These are phyloP conservation scores for Yamadazyma spencermartinsiae DNA, from an alignment of 1,139 yeast genomes.

Conservation along the genomic window DNA sequence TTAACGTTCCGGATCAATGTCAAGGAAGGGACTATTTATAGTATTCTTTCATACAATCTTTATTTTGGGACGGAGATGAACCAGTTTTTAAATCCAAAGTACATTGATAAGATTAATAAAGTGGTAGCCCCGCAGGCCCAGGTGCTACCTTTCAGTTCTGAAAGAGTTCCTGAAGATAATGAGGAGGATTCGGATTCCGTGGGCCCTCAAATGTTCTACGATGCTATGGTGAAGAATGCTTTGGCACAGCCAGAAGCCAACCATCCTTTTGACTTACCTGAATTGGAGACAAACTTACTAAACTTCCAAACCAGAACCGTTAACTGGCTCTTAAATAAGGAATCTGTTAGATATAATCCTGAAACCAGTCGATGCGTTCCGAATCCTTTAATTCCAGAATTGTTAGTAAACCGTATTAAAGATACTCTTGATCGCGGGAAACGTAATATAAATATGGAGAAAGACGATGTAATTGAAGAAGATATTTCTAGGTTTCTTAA, in stretches of 20 bases:
- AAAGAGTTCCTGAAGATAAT: background rate
- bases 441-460: conserved; percentile 1
- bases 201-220: conserved; percentile 35
- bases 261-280: conserved; percentile 40
- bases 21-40: conserved; percentile 7
- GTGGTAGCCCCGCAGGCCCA: conserved; percentile 10
- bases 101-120: conserved; percentile 12
- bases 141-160: conserved; percentile 8
- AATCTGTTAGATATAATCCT: conserved; percentile 47
- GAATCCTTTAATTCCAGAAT: conserved; percentile 18
- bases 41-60: conserved; percentile 12
- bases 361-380: conserved; percentile 23
- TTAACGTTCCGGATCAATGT: conserved; percentile 13
- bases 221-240: conserved; percentile 35
- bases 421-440: background rate
- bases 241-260: conserved; percentile 20
- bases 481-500: conserved; percentile 29
- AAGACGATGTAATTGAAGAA: conserved; percentile 7
- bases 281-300: conserved; percentile 49
- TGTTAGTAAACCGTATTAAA: conserved; percentile 8
- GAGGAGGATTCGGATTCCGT: conserved; percentile 16
- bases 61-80: conserved; percentile 16
- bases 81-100: conserved; percentile 13
- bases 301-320: conserved; percentile 66
- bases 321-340: conserved; percentile 62